Evolutionary conservation across 306 rosid species (phyloP).

Genomic region (Fragaria nilgerrensis): DNA sequence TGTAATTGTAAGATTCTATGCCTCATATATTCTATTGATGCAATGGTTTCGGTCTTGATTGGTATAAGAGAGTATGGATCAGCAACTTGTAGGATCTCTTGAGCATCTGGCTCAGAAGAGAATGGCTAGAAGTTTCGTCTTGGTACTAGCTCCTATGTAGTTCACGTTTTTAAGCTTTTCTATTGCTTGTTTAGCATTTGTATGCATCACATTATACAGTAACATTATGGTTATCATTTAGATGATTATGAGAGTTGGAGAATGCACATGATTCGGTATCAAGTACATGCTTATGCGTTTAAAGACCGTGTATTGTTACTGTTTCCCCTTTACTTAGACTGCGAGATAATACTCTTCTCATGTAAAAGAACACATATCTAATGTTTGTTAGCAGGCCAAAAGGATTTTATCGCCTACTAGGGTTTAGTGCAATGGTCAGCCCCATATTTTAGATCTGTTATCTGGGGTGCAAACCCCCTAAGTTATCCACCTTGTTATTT

Average conservation of each 20-base stretch:
- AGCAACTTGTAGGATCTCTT: background rate
- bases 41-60: background rate
- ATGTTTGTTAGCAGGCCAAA: background rate
- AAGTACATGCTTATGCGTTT: background rate
- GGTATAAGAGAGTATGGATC: background rate
- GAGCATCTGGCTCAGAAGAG: background rate
- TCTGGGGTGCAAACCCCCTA: background rate
- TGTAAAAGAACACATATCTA: background rate
- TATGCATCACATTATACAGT: background rate
- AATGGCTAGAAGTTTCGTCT: background rate
- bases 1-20: conserved; percentile 5
- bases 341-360: background rate
- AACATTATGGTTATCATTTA: background rate
- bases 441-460: background rate
- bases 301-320: background rate
- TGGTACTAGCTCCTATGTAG: background rate
- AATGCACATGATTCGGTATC: background rate
- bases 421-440: background rate
- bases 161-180: too few relatives aligned
- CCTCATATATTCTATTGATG: background rate
- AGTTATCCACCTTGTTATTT: background rate
- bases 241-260: background rate
- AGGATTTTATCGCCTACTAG: background rate
- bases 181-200: background rate
- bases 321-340: background rate